Base-by-base conservation (phyloP, 1,284 basidiomycete genomes). In the Cutaneotrichosporon spelunceum region DNA sequence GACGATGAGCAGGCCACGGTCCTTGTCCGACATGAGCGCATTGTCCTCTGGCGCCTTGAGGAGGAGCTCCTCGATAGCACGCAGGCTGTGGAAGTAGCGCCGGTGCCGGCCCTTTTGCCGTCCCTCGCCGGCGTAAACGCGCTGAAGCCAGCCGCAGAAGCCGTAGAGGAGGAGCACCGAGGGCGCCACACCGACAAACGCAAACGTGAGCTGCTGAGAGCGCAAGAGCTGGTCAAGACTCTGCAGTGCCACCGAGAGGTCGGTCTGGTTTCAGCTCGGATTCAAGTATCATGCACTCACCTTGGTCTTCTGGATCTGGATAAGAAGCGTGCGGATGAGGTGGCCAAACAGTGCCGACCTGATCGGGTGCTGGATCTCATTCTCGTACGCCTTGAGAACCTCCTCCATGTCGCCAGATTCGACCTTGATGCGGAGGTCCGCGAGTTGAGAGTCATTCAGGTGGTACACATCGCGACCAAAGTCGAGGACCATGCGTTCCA, bases 271-370 rank as follows among this genome's bases (percentile, higher is more conserved):
- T 48, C 65, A 57, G 50, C 23, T 55, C 7, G 27, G 19, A 19
- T 27, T 11, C n/a, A 49, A 36, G 34, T 4, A 19, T 23, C 54
- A 16, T 16, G 47, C 8, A 53, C 56, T n/a, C 26, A 92, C 93
- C 83, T 98, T 98, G 61, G 93, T 91, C 78, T 98, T 99, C 73
- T 99, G 95, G 2, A 97, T 84, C 75, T 98, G 95, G 59, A 99
- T 90, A 62, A 99, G 87, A 34, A 94, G 80, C 0, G 91, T 88
- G 44, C 95, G 85, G 27, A 98, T 81, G 14, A 99, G 83, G 14
- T 88, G 89, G 5, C 95, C 95, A 3, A 84, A 81, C 7, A 98
- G 64, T 4, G 88, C 90, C 30, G 90, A 92, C 69, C 85, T 87
- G 60, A 98, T 72, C 0, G 95, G 96, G 24, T 81, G 84, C 78